Conservation (phyloP, 371 early-diverging fungal species). For the Entomophthora muscae region DNA sequence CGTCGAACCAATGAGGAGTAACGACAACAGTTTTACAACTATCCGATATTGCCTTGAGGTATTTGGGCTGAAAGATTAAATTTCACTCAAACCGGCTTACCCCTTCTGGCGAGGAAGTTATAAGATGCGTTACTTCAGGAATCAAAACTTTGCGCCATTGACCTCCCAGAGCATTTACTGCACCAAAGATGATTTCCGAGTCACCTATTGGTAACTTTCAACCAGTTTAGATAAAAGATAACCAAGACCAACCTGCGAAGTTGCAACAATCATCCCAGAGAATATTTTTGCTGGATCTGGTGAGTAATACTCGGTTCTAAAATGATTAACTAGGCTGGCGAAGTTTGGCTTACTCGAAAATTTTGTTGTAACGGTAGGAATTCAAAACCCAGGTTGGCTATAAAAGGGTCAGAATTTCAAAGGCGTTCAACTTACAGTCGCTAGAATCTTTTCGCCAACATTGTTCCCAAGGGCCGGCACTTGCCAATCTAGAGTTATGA, state of each 20-base stretch:
- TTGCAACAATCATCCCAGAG: background rate
- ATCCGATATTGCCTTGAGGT: conserved; percentile 13
- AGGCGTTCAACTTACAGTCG: background rate
- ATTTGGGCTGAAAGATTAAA: background rate
- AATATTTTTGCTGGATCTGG: background rate
- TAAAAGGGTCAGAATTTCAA: background rate
- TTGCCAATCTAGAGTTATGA: background rate
- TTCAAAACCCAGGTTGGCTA: background rate
- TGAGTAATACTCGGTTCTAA: background rate
- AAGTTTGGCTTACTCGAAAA: background rate
- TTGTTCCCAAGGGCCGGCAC: background rate
- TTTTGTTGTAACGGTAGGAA: background rate
- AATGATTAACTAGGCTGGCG: background rate
- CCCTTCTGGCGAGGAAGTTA: conserved; percentile 23
- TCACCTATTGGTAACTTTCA: conserved; percentile 14
- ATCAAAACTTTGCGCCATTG: conserved; percentile 18
- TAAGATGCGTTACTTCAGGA: conserved; percentile 35
- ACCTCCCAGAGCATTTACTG: conserved; percentile 35
- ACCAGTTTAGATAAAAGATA: background rate
- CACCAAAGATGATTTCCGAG: conserved; percentile 22
- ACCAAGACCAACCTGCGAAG: background rate
- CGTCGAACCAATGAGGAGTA: conserved; percentile 62
- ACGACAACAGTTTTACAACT: conserved; percentile 32
- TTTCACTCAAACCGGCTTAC: conserved; percentile 15
- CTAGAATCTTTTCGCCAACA: background rate